Percentiles rank a stretch among this genome's conserved stretches.
Evolutionary conservation across 2,329 filamentous ascomycete species (phyloP).

Genomic region (Aspergillus transmontanensis): DNA sequence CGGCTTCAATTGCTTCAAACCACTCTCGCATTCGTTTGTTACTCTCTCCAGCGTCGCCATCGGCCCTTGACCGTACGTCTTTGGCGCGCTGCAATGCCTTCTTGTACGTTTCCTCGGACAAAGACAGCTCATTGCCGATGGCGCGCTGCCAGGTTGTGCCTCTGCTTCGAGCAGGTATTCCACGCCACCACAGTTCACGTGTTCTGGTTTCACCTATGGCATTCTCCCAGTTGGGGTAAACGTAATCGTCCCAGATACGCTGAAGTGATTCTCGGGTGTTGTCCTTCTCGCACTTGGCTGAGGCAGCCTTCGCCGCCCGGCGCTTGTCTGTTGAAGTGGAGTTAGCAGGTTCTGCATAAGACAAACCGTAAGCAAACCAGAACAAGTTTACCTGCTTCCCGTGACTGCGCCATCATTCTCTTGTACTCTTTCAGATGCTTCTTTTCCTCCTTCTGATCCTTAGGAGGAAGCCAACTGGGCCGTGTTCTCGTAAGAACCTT

Average conservation of each 20-base stretch:
- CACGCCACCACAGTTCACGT: conserved; percentile 67
- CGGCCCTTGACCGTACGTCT: conserved; percentile 47
- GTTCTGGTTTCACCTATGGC: conserved; percentile 57
- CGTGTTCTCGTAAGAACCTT: conserved; percentile 66
- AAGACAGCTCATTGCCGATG: conserved; percentile 62
- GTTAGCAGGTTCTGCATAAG: conserved; percentile 13
- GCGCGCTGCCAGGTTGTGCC: conserved; percentile 62
- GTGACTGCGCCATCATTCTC: conserved; percentile 65
- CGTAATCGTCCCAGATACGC: conserved; percentile 63
- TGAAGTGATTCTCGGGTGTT: conserved; percentile 56
- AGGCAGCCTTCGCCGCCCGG: conserved; percentile 51
- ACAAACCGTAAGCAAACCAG: background rate
- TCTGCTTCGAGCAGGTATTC: conserved; percentile 58
- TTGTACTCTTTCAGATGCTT: conserved; percentile 77
- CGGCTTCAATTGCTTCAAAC: conserved; percentile 56
- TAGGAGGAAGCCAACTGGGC: conserved; percentile 69
- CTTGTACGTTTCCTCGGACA: conserved; percentile 58
- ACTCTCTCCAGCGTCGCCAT: conserved; percentile 44
- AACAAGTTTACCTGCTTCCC: conserved; percentile 54
- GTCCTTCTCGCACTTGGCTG: conserved; percentile 52
- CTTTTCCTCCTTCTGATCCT: conserved; percentile 84
- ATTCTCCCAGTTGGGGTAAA: conserved; percentile 61
- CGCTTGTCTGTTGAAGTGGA: conserved; percentile 48
- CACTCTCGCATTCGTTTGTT: conserved; percentile 52
- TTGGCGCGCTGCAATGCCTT: conserved; percentile 60